Base-by-base conservation (phyloP, 2,329 filamentous ascomycete species). In the Colletotrichum shisoi region DNA sequence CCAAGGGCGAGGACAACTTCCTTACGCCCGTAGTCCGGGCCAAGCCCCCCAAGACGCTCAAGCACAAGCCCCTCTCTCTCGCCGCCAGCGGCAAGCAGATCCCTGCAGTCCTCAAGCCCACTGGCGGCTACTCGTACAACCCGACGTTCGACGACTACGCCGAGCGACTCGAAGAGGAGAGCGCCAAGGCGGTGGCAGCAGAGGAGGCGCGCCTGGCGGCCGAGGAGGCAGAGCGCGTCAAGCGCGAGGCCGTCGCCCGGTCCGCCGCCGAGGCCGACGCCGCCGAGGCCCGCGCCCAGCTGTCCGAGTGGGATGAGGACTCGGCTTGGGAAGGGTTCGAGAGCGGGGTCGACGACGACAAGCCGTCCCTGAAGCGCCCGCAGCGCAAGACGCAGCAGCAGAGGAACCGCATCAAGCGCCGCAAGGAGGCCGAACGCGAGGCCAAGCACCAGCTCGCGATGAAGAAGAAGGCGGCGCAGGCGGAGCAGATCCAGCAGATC, bases 251-350 rank as follows among this genome's bases (percentile, higher is more conserved):
- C 19, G 86, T 89, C 0, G 87, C 87, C 13, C 81, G 82, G 48
- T 94, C 90, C 11, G 89, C 90, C 19, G 91, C 90, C 2, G 87
- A 91, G 71, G 89, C 91, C 2, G 90, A 93, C 57, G 91, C 91
- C 17, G 89, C 89, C 0, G 89, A 92, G 73, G 85, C 87, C 69
- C 87, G 85, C 54, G 85, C 85, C 3, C 84, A 89, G 57, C 74
- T 90, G 65, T 89, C 87, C 0, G 87, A 88, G 76, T 94, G 87
- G 83, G 93, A 96, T 67, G 91, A 94, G 73, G 94, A 97, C 75
- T 95, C 91, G 53, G 93, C 92, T 15, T 97, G 93, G 93, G 94
- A 94, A 77, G 91, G 91, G 0, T 88, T 93, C 71, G 90, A 97
- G 80, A 97, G 92, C 75, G 93, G 92, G 63, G 87, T 85, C 11